Evolutionary conservation across 208 protist species (phyloP).

Genomic region (Trypanosoma melophagium): DNA sequence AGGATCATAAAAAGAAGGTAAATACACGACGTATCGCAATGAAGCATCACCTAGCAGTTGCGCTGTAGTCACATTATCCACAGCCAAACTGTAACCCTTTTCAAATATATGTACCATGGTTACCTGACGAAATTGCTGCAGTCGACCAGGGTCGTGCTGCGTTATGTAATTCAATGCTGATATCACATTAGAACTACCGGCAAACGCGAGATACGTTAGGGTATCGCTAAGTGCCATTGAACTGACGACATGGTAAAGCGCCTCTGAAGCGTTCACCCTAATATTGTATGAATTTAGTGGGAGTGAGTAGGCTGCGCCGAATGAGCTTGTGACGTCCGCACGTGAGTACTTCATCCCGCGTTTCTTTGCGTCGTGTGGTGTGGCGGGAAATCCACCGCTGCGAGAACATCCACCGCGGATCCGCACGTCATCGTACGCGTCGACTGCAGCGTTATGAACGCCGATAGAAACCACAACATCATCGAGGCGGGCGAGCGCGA

Average conservation of each 20-base stretch:
- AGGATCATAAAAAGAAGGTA: constrained; percentile 30
- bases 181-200: constrained; percentile 22
- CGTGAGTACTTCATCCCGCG: constrained; percentile 38
- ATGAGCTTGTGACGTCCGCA: constrained; percentile 38
- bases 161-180: constrained; percentile 11
- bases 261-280: constrained; percentile 10
- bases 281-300: constrained; percentile 13
- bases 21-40: constrained; percentile 22
- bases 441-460: constrained; percentile 4
- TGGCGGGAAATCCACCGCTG: constrained; percentile 38
- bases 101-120: constrained; percentile 34
- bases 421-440: constrained; percentile 15
- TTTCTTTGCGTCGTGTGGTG: constrained; percentile 27
- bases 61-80: constrained; percentile 23
- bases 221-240: constrained; percentile 12
- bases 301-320: constrained; percentile 21
- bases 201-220: constrained; percentile 29
- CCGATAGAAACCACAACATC: constrained; percentile 29
- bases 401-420: constrained; percentile 23
- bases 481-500: constrained; percentile 8
- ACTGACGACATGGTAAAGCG: constrained; percentile 1
- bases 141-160: background rate
- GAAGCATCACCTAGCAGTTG: constrained; percentile 13
- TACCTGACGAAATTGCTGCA: constrained; percentile 15
- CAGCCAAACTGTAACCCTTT: constrained; percentile 33